These are phyloP conservation scores for Fusarium sambucinum DNA, from an alignment of 2,329 filamentous ascomycete genomes.

Conservation along the genomic window DNA sequence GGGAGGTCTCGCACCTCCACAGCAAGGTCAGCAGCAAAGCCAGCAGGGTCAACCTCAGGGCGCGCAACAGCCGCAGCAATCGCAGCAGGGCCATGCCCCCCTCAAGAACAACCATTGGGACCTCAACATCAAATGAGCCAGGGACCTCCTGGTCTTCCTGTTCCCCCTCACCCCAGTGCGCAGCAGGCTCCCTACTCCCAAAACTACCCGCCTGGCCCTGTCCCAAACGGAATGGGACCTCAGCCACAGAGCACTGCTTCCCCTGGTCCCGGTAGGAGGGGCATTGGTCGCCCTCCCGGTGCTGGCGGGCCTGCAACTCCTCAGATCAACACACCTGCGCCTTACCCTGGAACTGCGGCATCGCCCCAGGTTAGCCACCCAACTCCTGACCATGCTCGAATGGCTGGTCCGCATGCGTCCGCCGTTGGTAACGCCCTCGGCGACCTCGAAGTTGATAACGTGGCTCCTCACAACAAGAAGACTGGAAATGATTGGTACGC, in stretches of 20 bases:
- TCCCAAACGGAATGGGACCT: slow-evolving; percentile 78
- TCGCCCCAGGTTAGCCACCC: slow-evolving; percentile 92
- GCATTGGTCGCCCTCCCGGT: slow-evolving; percentile 73
- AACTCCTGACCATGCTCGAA: slow-evolving; percentile 74
- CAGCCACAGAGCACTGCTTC: slow-evolving; percentile 89
- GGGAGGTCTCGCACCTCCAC: slow-evolving; percentile 84
- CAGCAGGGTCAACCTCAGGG: slow-evolving; percentile 59
- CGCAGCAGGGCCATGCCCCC: slow-evolving; percentile 68
- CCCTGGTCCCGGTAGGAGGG: slow-evolving; percentile 83
- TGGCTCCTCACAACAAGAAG: slow-evolving; percentile 89
- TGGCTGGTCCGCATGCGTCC: slow-evolving; percentile 63
- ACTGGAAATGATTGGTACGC: slow-evolving; percentile 94
- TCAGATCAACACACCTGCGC: slow-evolving; percentile 88
- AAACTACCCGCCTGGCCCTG: slow-evolving; percentile 70
- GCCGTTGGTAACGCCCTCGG: slow-evolving; percentile 75
- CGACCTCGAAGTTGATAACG: slow-evolving; percentile 86
- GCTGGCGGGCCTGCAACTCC: slow-evolving; percentile 84
- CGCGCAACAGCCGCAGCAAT: slow-evolving; percentile 60
- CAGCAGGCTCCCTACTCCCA: slow-evolving; percentile 80
- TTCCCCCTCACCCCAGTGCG: slow-evolving; percentile 69
- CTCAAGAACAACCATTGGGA: slow-evolving; percentile 71
- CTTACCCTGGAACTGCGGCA: slow-evolving; percentile 83
- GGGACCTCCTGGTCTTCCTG: slow-evolving; percentile 75
- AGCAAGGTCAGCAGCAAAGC: slow-evolving; percentile 72
- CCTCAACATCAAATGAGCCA: slow-evolving; percentile 73